Conservation (phyloP, 202 grass and related monocot genomes). For the Panicum hallii region DNA sequence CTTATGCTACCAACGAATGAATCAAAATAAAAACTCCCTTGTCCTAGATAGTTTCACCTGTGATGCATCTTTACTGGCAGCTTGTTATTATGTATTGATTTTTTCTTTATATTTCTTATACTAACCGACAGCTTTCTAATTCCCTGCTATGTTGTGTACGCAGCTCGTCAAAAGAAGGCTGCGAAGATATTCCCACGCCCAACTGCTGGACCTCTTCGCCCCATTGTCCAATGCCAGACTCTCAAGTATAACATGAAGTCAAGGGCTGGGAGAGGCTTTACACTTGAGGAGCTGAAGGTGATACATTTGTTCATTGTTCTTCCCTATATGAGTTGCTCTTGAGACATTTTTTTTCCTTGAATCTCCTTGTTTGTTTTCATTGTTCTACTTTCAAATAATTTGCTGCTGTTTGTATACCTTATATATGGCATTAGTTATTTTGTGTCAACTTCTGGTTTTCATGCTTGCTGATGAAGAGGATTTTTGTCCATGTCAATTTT, state of each 20-base stretch:
- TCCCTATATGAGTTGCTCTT: neutral
- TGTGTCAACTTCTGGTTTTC: neutral
- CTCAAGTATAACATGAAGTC: constrained; percentile 99
- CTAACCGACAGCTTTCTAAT: neutral
- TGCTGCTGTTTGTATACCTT: neutral
- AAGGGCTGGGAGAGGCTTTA: constrained; percentile 91
- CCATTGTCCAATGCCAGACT: constrained; percentile 87
- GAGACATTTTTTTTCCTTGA: neutral
- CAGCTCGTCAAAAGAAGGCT: constrained; percentile 94
- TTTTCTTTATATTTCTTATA: neutral
- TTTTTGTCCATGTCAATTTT: too few relatives aligned
- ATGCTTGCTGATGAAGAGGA: neutral
- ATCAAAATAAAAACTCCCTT: neutral
- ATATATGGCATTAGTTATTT: neutral
- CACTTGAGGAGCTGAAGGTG: constrained; percentile 97
- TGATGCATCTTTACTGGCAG: neutral
- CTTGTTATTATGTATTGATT: neutral
- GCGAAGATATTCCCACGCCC: constrained; percentile 97
- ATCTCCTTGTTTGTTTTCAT: neutral
- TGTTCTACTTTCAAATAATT: neutral
- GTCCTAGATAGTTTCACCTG: too few relatives aligned
- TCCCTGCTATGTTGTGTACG: neutral
- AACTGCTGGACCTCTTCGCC: constrained; percentile 79
- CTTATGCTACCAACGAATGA: neutral
- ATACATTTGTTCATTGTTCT: neutral